A percentile compares a stretch with the other conserved stretches of the same genome.
phyloP scores from a whole-genome alignment of 495 filamentous ascomycete species.

The Pyronema domesticum region DNA sequence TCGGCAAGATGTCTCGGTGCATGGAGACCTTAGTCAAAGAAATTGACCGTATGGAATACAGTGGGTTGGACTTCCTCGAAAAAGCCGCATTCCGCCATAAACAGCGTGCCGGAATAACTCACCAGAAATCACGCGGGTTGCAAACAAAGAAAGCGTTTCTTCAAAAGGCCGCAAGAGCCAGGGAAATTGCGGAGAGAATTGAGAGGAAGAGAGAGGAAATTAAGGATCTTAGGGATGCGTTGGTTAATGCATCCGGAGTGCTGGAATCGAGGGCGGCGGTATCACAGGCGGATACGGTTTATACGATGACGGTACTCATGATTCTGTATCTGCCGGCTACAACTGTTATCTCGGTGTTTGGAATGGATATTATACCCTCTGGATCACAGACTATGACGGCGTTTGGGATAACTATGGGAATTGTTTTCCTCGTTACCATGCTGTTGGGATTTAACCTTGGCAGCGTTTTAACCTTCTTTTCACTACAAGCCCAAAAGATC shows the following conservation, averaged over 20 bases:
- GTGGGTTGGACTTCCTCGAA: neutral
- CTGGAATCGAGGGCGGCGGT: constrained; percentile 9
- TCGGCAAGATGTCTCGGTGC: constrained; percentile 6
- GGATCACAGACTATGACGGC: constrained; percentile 1
- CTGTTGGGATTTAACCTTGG: constrained; percentile 8
- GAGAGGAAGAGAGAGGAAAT: constrained; percentile 4
- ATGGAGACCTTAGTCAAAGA: neutral
- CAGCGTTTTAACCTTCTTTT: constrained; percentile 2
- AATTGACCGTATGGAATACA: neutral
- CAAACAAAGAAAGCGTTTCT: constrained; percentile 2
- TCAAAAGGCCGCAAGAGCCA: neutral
- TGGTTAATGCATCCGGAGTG: constrained; percentile 10
- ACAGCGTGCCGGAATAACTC: neutral
- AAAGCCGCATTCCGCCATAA: constrained; percentile 1
- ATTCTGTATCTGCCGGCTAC: constrained; percentile 7
- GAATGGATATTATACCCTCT: constrained; percentile 5
- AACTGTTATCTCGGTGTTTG: constrained; percentile 3
- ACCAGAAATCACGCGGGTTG: neutral
- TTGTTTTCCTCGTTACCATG: neutral
- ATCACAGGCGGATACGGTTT: constrained; percentile 10
- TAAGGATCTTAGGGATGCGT: constrained; percentile 4
- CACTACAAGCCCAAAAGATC: neutral
- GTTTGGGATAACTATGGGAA: constrained; percentile 8
- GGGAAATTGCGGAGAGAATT: neutral
- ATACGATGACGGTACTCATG: constrained; percentile 9